Conservation (phyloP, 2,329 filamentous ascomycete species). For the Fulvia fulva region DNA sequence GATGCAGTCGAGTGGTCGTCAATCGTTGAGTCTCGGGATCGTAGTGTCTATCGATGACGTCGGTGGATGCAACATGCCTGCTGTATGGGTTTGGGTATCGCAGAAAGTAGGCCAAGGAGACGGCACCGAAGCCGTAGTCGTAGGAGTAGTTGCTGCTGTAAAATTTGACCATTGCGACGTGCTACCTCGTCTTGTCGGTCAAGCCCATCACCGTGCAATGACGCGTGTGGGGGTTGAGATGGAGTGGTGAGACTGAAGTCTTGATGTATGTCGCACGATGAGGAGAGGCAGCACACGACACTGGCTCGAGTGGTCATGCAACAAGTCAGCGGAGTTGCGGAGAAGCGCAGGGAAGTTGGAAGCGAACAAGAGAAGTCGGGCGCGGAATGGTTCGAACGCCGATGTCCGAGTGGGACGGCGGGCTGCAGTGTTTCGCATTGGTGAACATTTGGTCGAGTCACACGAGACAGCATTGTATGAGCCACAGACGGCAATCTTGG, state of each 20-base stretch:
- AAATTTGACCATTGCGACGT: conserved; percentile 48
- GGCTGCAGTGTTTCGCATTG: not conserved
- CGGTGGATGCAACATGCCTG: conserved; percentile 75
- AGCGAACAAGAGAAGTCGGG: not conserved
- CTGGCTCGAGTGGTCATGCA: not conserved
- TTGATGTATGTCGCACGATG: not conserved
- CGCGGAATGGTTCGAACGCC: not conserved
- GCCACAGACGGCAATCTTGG: too few relatives aligned
- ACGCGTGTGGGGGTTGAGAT: conserved; percentile 4
- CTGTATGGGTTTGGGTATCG: conserved; percentile 85
- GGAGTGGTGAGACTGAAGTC: not conserved
- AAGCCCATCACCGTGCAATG: conserved; percentile 16
- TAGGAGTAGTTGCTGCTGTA: conserved; percentile 62
- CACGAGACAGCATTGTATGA: not conserved
- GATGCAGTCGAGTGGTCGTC: conserved; percentile 72
- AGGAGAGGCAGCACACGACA: not conserved
- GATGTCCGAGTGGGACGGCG: not conserved
- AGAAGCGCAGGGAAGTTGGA: not conserved
- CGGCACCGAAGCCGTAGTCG: conserved; percentile 76
- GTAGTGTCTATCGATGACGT: conserved; percentile 71
- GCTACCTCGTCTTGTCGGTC: conserved; percentile 6
- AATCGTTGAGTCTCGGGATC: conserved; percentile 71
- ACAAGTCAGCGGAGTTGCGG: not conserved
- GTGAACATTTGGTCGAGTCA: not conserved
- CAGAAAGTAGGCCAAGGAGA: conserved; percentile 84